phyloP scores from a whole-genome alignment of 805 yeast species.

The Grigorovia transvaalensis region DNA sequence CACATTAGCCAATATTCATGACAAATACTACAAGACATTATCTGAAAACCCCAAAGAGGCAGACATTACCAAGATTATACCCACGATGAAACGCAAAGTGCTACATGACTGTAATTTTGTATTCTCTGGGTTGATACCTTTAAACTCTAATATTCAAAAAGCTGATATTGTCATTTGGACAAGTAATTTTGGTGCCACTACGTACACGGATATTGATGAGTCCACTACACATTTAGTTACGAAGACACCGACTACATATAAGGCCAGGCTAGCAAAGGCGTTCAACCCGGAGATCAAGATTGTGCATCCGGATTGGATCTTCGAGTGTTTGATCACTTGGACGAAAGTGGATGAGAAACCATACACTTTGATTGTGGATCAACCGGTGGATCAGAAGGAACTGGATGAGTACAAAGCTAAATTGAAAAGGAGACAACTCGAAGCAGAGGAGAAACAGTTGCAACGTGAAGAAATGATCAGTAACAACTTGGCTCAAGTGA shows the following conservation, averaged over 20 bases:
- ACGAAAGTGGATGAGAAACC: slow-evolving; percentile 50
- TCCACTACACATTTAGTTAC: slow-evolving; percentile 85
- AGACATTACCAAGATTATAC: slow-evolving; percentile 62
- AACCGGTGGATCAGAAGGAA: slow-evolving; percentile 37
- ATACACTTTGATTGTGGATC: slow-evolving; percentile 44
- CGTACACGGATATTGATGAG: slow-evolving; percentile 58
- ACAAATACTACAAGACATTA: slow-evolving; percentile 47
- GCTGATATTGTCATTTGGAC: slow-evolving; percentile 93
- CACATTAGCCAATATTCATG: slow-evolving; percentile 56
- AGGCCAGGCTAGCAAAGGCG: slow-evolving; percentile 70
- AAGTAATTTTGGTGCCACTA: slow-evolving; percentile 79
- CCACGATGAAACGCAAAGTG: slow-evolving; percentile 58
- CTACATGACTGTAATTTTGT: slow-evolving; percentile 60
- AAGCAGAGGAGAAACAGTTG: slow-evolving; percentile 18
- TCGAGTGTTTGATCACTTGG: slow-evolving; percentile 79
- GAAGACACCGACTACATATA: slow-evolving; percentile 67
- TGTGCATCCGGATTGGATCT: slow-evolving; percentile 90
- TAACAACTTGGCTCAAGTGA: neutral
- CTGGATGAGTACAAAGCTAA: slow-evolving; percentile 24
- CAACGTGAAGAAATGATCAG: slow-evolving; percentile 9
- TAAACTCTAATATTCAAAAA: slow-evolving; percentile 58
- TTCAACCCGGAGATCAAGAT: slow-evolving; percentile 53
- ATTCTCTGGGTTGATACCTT: slow-evolving; percentile 82
- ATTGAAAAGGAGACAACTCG: slow-evolving; percentile 31
- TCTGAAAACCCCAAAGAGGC: slow-evolving; percentile 36